Percentiles rank a stretch among this genome's conserved stretches.
Evolutionary conservation across 2,329 filamentous ascomycete genomes (phyloP).

Genomic region (Fusarium mangiferae): DNA sequence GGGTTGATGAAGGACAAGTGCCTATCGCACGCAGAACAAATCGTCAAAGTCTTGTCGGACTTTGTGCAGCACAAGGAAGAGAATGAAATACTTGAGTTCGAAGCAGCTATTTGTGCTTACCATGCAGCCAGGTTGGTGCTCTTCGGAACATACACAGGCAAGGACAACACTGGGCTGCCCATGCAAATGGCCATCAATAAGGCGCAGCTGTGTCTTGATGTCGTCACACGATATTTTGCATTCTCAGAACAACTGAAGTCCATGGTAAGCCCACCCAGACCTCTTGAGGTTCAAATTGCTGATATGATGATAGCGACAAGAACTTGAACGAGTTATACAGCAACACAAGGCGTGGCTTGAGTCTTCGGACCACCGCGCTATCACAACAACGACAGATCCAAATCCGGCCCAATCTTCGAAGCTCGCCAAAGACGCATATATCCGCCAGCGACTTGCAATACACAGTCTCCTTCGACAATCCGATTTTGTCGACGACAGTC

Average conservation of each 20-base stretch:
- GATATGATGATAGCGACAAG: slow-evolving; percentile 27
- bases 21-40: slow-evolving; percentile 52
- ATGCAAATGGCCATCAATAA: slow-evolving; percentile 45
- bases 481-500: slow-evolving; percentile 53
- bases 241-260: slow-evolving; percentile 44
- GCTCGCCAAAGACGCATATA: slow-evolving; percentile 39
- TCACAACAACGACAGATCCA: slow-evolving; percentile 25
- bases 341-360: slow-evolving; percentile 42
- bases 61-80: slow-evolving; percentile 49
- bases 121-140: slow-evolving; percentile 53
- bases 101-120: slow-evolving; percentile 56
- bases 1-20: slow-evolving; percentile 46
- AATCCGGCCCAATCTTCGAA: slow-evolving; percentile 17
- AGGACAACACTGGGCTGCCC: slow-evolving; percentile 38
- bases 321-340: slow-evolving; percentile 43
- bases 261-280: slow-evolving; percentile 19
- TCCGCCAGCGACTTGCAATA: slow-evolving; percentile 49
- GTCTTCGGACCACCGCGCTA: slow-evolving; percentile 29
- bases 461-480: slow-evolving; percentile 54
- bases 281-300: neutral
- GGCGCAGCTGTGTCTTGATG: slow-evolving; percentile 40
- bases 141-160: slow-evolving; percentile 45
- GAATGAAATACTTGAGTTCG: slow-evolving; percentile 50
- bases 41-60: slow-evolving; percentile 48
- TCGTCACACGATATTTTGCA: slow-evolving; percentile 42